Base-by-base conservation (phyloP, 2,329 filamentous ascomycete species). In the Alternaria conjuncta region DNA sequence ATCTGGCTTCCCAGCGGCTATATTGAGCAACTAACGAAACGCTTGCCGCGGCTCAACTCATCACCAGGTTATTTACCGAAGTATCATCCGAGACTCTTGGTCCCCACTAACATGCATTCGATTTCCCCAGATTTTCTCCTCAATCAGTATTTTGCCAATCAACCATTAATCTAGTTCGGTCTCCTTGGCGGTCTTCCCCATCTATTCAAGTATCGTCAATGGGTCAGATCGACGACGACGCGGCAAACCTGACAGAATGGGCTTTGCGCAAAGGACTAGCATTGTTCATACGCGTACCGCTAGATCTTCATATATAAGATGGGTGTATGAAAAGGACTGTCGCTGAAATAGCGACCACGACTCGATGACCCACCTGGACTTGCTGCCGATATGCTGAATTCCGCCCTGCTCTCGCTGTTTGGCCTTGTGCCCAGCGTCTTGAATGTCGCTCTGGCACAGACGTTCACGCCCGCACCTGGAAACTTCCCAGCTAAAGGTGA, bases 401-500 rank as follows among this genome's bases (percentile, higher is more conserved):
- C 32, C 18, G 20, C 57, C 25, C 21, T 64, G 25, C 44, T 64
- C 13, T 32, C 53, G 25, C 49, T 64, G 6, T 20, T 64, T 20
- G 25, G 47, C 28, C 25, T 64, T 26, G 54, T 28, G 47, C 54
- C 58, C 20, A 46, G 46, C 13, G n/a, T 54, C 7, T 23, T 55
- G 8, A 32, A 41, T 9, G 15, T 41, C 7, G 55, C 51, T 30
- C 13, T 49, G 45, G 21, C 61, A 28, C 65, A 67, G 41, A 55
- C 63, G 13, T 70, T 71, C 53, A 61, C n/a, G 18, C 67, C 67
- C 13, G 18, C 46, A 43, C 63, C 67, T 18, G 57, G 67, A 6
- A 66, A 70, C 54, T 71, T 69, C 49, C 69, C 68, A 20, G 66
- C 66, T 21, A 72, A 65, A 45, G 67, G 64, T 41, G 70, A 72